phyloP scores from a whole-genome alignment of 2,329 filamentous ascomycete genomes.

The Diplodia scrobiculata region DNA sequence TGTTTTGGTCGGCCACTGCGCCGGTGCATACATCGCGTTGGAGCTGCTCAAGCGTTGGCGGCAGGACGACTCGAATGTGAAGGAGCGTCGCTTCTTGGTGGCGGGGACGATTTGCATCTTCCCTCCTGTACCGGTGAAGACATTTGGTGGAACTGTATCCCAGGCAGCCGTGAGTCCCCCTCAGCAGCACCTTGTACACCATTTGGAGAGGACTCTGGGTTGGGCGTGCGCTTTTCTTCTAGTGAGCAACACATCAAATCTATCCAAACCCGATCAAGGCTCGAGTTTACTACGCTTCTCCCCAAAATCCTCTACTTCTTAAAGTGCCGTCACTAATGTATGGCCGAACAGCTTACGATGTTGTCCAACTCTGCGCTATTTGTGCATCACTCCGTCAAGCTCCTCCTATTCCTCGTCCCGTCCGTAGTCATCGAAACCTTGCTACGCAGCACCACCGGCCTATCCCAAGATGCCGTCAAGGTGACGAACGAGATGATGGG shows the following conservation, averaged over 20 bases:
- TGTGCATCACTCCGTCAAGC: constrained; percentile 3
- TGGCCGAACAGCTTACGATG: neutral
- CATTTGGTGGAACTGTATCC: constrained; percentile 4
- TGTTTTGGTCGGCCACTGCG: constrained; percentile 8
- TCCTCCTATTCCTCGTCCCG: neutral
- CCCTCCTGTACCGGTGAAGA: constrained; percentile 4
- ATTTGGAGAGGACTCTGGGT: too few relatives aligned
- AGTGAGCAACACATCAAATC: neutral
- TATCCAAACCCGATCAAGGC: neutral
- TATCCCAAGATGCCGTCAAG: neutral
- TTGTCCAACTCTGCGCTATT: constrained; percentile 2
- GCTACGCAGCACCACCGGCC: neutral
- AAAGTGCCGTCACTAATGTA: neutral
- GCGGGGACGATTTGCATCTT: constrained; percentile 9
- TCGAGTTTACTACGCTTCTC: neutral
- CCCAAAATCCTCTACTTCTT: neutral
- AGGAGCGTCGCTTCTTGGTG: neutral
- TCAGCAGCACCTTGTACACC: neutral
- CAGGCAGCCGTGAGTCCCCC: constrained; percentile 5
- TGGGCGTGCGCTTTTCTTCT: neutral
- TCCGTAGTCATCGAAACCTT: neutral
- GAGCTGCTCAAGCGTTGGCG: constrained; percentile 4
- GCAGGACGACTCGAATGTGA: neutral
- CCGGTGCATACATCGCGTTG: constrained; percentile 4
- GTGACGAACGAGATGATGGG: constrained; percentile 12